Conservation (phyloP, 176 grass and related monocot genomes). For the Zoysia pacifica region DNA sequence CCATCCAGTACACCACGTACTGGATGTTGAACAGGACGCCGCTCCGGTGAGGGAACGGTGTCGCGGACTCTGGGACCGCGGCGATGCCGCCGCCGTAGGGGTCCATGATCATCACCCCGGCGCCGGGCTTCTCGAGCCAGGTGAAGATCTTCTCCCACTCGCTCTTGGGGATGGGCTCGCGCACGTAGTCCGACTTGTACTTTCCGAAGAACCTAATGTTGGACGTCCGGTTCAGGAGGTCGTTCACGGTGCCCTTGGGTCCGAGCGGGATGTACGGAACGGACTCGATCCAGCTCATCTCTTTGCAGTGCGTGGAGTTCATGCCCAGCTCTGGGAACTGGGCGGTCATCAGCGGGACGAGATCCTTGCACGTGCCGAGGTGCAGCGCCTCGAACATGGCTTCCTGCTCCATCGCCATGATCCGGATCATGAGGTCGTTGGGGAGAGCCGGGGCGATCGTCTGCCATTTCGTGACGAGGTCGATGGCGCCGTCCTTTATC, state of each 20-base stretch:
- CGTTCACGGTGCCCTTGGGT: conserved; percentile 33
- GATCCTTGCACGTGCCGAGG: conserved; percentile 32
- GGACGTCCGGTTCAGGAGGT: conserved; percentile 48
- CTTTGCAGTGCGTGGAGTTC: conserved; percentile 37
- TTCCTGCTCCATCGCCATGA: neutral
- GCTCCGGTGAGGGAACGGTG: conserved; percentile 59
- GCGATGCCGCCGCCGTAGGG: conserved; percentile 58
- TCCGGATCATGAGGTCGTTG: conserved; percentile 18
- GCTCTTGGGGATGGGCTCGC: conserved; percentile 38
- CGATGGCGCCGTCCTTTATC: conserved; percentile 29
- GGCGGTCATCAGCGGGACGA: conserved; percentile 3
- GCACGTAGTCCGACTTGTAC: conserved; percentile 66
- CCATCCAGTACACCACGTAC: conserved; percentile 41
- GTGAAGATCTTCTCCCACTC: conserved; percentile 48
- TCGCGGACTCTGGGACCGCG: conserved; percentile 33
- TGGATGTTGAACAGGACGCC: conserved; percentile 65
- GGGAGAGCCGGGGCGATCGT: conserved; percentile 18
- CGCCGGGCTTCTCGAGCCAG: conserved; percentile 37
- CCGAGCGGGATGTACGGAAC: conserved; percentile 28
- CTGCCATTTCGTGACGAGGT: conserved; percentile 47
- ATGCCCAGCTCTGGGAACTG: conserved; percentile 58
- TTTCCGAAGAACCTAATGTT: conserved; percentile 34
- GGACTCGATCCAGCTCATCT: conserved; percentile 63
- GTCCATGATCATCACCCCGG: conserved; percentile 43
- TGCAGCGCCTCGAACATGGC: conserved; percentile 38